Evolutionary conservation across 78 protist genomes (phyloP).

Genomic region (Cavenderia fasciculata): DNA sequence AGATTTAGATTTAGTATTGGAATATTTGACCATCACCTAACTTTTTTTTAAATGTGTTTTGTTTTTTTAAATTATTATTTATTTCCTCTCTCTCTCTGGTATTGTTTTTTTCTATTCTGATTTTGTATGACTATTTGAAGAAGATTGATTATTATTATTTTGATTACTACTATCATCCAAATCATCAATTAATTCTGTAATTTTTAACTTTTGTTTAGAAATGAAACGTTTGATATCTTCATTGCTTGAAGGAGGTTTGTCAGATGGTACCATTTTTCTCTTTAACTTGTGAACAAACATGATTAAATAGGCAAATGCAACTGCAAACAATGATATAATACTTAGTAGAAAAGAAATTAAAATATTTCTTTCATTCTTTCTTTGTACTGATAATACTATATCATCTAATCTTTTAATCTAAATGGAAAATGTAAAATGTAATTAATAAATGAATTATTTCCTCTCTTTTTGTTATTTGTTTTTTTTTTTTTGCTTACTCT

Average conservation of each 20-base stretch:
- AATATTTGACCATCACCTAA: too few relatives aligned
- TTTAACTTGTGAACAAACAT: conserved; percentile 15
- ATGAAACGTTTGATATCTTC: conserved; percentile 45
- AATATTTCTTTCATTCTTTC: conserved; percentile 62
- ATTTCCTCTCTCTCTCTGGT: too few relatives aligned
- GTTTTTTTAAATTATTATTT: too few relatives aligned
- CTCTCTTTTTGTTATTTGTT: too few relatives aligned
- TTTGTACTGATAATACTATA: conserved; percentile 57
- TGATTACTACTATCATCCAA: conserved; percentile 38
- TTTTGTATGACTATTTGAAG: too few relatives aligned
- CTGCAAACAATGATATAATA: conserved; percentile 49
- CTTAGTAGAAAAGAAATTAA: conserved; percentile 12
- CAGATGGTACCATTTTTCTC: conserved; percentile 21
- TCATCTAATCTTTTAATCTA: conserved; percentile 68
- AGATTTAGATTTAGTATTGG: too few relatives aligned
- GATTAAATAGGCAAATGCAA: conserved; percentile 38
- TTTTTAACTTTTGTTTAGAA: conserved; percentile 29
- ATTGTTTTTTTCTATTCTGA: too few relatives aligned
- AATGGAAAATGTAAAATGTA: too few relatives aligned
- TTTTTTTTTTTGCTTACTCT: conserved; percentile 55
- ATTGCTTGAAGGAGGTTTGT: neutral
- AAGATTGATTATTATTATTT: too few relatives aligned
- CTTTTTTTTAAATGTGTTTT: too few relatives aligned
- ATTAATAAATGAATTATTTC: too few relatives aligned
- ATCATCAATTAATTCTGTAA: conserved; percentile 37